A percentile compares a stretch with the other conserved stretches of the same genome.
These are phyloP conservation scores for Trichoderma harzianum DNA, from an alignment of 2,329 filamentous ascomycete genomes.

Conservation along the genomic window DNA sequence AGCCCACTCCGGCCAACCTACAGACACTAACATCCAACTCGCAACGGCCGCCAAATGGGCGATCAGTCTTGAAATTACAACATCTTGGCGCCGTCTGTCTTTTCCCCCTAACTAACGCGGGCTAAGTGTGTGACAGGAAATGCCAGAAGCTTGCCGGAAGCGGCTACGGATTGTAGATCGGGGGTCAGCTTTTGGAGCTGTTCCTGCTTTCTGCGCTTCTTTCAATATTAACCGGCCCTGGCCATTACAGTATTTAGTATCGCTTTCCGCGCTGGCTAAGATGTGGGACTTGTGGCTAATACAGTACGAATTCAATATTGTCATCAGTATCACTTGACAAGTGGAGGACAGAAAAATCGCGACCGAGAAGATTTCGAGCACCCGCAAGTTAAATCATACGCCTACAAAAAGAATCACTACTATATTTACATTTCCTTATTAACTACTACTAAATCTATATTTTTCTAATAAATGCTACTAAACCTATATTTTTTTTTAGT, in stretches of 20 bases:
- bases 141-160: slow-evolving; percentile 11
- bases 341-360: too few relatives aligned
- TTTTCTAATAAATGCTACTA: too few relatives aligned
- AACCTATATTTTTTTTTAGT: too few relatives aligned
- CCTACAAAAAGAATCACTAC: too few relatives aligned
- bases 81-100: background rate
- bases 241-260: background rate
- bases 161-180: background rate
- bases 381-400: too few relatives aligned
- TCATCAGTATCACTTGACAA: background rate
- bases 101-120: background rate
- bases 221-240: background rate
- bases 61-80: background rate
- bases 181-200: background rate
- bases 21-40: background rate
- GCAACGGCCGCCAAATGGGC: background rate
- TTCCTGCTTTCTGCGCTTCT: background rate
- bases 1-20: background rate
- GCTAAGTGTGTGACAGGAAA: background rate
- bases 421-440: too few relatives aligned
- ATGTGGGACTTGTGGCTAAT: background rate
- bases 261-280: background rate
- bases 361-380: too few relatives aligned
- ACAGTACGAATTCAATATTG: background rate
- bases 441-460: too few relatives aligned